Conservation (phyloP, 1,284 basidiomycete species). For the Cerioporus squamosus region DNA sequence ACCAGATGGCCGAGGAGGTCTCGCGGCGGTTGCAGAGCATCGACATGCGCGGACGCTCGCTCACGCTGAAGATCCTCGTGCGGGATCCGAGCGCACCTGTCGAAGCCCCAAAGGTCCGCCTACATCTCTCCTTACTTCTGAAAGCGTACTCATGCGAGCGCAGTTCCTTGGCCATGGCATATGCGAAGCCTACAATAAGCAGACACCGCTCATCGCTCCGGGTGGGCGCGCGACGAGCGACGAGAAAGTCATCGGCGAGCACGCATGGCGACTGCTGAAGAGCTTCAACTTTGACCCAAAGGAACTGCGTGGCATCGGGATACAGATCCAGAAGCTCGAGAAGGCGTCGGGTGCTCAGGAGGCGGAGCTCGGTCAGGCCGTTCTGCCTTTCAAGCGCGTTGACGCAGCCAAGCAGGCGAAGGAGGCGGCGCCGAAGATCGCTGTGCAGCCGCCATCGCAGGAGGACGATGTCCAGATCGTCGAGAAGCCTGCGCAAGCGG, state of each 20-base stretch:
- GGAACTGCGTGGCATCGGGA: slow-evolving; percentile 92
- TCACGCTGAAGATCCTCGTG: slow-evolving; percentile 90
- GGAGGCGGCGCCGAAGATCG: slow-evolving; percentile 30
- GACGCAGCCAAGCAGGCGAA: slow-evolving; percentile 21
- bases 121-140: not conserved
- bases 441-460: slow-evolving; percentile 41
- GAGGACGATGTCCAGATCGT: slow-evolving; percentile 30
- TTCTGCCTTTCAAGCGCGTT: slow-evolving; percentile 54
- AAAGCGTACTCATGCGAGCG: not conserved
- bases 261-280: slow-evolving; percentile 78
- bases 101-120: slow-evolving; percentile 87
- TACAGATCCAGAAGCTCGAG: slow-evolving; percentile 92
- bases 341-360: slow-evolving; percentile 32
- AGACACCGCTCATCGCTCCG: slow-evolving; percentile 59
- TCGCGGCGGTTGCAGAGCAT: slow-evolving; percentile 69
- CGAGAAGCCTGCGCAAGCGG: slow-evolving; percentile 11
- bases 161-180: slow-evolving; percentile 93
- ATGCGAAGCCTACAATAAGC: slow-evolving; percentile 86
- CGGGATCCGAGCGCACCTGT: slow-evolving; percentile 86
- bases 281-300: slow-evolving; percentile 79
- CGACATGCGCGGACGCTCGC: slow-evolving; percentile 68
- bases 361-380: slow-evolving; percentile 51
- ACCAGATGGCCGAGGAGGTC: slow-evolving; percentile 80
- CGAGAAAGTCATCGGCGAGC: slow-evolving; percentile 70
- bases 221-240: slow-evolving; percentile 78